A percentile compares a stretch with the other conserved stretches of the same genome.
These are phyloP conservation scores for Silene uniflora DNA, from an alignment of 148 eudicot genomes.

Conservation along the genomic window DNA sequence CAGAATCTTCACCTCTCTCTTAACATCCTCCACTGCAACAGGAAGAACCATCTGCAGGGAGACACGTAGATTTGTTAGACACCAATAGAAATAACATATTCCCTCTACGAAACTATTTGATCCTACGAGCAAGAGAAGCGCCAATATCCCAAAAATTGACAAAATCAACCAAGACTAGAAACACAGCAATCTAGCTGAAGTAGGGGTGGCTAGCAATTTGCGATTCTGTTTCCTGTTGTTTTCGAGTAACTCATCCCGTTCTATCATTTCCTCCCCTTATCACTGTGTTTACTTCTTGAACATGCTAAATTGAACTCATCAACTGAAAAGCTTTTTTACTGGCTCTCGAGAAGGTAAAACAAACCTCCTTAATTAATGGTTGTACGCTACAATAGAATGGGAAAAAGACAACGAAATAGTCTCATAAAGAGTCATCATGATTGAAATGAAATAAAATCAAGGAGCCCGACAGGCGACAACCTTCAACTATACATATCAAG, in stretches of 20 bases:
- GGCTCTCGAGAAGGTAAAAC: not conserved
- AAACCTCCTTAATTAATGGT: not conserved
- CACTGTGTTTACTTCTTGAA: not conserved
- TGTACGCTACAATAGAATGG: not conserved
- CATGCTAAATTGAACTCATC: not conserved
- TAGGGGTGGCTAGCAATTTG: not conserved
- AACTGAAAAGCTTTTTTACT: not conserved
- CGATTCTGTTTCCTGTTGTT: not conserved
- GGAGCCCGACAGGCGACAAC: not conserved
- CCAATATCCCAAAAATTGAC: not conserved
- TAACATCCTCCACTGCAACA: slow-evolving; percentile 90
- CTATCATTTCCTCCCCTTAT: not conserved
- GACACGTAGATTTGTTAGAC: slow-evolving; percentile 17
- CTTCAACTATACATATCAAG: not conserved
- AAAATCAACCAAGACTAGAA: not conserved
- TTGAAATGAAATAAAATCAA: not conserved
- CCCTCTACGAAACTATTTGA: not conserved
- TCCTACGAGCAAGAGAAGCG: not conserved
- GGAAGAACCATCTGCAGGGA: slow-evolving; percentile 84
- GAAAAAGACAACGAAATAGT: not conserved
- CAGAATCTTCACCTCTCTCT: slow-evolving; percentile 93
- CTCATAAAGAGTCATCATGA: too few relatives aligned
- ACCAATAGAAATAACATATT: not conserved
- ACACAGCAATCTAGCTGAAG: not conserved
- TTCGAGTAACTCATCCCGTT: not conserved